Conservation (phyloP, 352 stramenopile species). For the Phytophthora lateralis region DNA sequence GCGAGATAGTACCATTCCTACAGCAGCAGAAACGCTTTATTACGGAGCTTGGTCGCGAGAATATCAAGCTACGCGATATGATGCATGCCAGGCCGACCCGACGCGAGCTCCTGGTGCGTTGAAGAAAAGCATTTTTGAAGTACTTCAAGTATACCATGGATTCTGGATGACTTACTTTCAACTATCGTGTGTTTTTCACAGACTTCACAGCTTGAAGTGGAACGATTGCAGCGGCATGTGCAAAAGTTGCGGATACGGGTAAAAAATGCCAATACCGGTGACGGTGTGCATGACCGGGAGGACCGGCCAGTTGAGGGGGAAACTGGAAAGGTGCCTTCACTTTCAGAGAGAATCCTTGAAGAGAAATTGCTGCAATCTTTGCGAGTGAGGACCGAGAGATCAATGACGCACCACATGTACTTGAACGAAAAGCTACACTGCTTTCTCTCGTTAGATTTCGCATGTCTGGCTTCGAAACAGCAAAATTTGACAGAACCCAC, state of each 20-base stretch:
- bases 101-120: constrained; percentile 31
- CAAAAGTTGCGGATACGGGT: constrained; percentile 8
- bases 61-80: constrained; percentile 37
- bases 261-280: constrained; percentile 2
- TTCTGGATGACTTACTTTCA: neutral
- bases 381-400: constrained; percentile 24
- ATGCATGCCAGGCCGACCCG: constrained; percentile 32
- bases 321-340: constrained; percentile 6
- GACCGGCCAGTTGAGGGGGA: neutral
- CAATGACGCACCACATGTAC: constrained; percentile 22
- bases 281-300: neutral
- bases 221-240: constrained; percentile 27
- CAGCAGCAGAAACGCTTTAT: constrained; percentile 30
- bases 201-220: constrained; percentile 33
- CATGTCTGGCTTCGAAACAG: constrained; percentile 6
- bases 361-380: constrained; percentile 35
- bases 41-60: constrained; percentile 31
- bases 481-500: constrained; percentile 1
- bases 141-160: neutral
- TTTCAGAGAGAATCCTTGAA: constrained; percentile 34
- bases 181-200: constrained; percentile 10
- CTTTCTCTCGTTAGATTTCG: constrained; percentile 26
- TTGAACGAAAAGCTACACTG: constrained; percentile 37
- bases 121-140: neutral
- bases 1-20: constrained; percentile 26